Conservation (phyloP, 306 rosid species). For the Ormosia semicastrata region DNA sequence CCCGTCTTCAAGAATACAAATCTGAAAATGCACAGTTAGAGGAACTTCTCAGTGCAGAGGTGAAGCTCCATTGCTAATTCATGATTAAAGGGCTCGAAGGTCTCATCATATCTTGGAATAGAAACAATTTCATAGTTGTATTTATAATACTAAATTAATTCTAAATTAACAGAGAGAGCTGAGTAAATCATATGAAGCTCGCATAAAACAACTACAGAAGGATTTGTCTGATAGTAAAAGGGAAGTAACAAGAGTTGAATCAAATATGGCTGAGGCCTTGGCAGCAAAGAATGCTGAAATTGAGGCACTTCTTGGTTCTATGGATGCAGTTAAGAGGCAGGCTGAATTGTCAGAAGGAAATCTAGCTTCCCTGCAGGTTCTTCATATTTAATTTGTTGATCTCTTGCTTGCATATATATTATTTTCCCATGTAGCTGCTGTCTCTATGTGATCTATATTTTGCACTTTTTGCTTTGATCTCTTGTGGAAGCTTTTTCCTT, state of each 20-base stretch:
- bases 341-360: constrained; percentile 90
- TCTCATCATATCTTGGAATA: constrained; percentile 10
- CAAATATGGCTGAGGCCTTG: constrained; percentile 88
- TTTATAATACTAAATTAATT: constrained; percentile 17
- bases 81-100: constrained; percentile 23
- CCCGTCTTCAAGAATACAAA: constrained; percentile 96
- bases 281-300: constrained; percentile 90
- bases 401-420: neutral
- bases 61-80: constrained; percentile 31
- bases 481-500: constrained; percentile 10
- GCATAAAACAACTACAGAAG: constrained; percentile 70
- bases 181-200: constrained; percentile 86
- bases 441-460: neutral
- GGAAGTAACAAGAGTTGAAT: constrained; percentile 81
- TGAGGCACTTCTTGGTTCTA: constrained; percentile 71
- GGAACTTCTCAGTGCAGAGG: constrained; percentile 95
- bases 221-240: constrained; percentile 73
- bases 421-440: neutral
- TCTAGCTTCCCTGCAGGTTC: constrained; percentile 88
- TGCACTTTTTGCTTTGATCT: constrained; percentile 5
- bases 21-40: constrained; percentile 95
- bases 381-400: constrained; percentile 18
- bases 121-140: neutral
- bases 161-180: constrained; percentile 75
- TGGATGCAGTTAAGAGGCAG: constrained; percentile 85